A percentile compares a stretch with the other conserved stretches of the same genome.
Evolutionary conservation across 352 stramenopile species (phyloP).

Genomic region (Phytophthora litchii): DNA sequence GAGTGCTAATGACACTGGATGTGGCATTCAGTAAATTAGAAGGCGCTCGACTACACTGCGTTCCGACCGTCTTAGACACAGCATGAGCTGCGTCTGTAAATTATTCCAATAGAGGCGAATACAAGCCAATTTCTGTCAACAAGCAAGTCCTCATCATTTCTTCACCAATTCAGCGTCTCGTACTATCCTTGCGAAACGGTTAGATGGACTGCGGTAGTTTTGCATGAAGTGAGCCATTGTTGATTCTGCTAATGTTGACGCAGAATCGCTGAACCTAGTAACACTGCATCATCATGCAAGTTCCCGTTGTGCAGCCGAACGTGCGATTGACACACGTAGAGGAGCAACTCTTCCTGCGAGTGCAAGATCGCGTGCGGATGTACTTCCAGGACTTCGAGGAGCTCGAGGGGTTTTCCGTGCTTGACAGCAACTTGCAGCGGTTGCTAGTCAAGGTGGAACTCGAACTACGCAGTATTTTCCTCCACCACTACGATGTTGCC

Average conservation of each 20-base stretch:
- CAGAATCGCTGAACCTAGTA: too few relatives aligned
- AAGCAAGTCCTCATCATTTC: neutral
- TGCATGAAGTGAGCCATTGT: neutral
- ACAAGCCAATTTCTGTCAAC: slow-evolving; percentile 28
- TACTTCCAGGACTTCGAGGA: slow-evolving; percentile 51
- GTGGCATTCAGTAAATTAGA: slow-evolving; percentile 61
- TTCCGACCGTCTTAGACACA: slow-evolving; percentile 14
- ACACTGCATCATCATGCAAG: slow-evolving; percentile 5
- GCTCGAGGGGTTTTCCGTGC: slow-evolving; percentile 46
- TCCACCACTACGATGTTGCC: slow-evolving; percentile 37
- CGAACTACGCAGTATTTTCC: slow-evolving; percentile 43
- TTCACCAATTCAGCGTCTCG: too few relatives aligned
- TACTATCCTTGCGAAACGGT: too few relatives aligned
- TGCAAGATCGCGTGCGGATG: slow-evolving; percentile 31
- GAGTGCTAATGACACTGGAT: slow-evolving; percentile 43
- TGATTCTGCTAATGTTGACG: slow-evolving; percentile 3
- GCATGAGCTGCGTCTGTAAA: slow-evolving; percentile 38
- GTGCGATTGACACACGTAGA: slow-evolving; percentile 36
- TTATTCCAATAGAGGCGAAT: slow-evolving; percentile 50
- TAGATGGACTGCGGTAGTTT: neutral
- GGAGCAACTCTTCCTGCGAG: slow-evolving; percentile 41
- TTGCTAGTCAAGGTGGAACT: slow-evolving; percentile 40
- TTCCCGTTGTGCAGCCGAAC: slow-evolving; percentile 4
- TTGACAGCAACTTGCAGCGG: slow-evolving; percentile 39
- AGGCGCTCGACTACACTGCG: slow-evolving; percentile 13